These are phyloP conservation scores for Endogone sp. DNA, from an alignment of 192 early-diverging fungal genomes.

Conservation along the genomic window DNA sequence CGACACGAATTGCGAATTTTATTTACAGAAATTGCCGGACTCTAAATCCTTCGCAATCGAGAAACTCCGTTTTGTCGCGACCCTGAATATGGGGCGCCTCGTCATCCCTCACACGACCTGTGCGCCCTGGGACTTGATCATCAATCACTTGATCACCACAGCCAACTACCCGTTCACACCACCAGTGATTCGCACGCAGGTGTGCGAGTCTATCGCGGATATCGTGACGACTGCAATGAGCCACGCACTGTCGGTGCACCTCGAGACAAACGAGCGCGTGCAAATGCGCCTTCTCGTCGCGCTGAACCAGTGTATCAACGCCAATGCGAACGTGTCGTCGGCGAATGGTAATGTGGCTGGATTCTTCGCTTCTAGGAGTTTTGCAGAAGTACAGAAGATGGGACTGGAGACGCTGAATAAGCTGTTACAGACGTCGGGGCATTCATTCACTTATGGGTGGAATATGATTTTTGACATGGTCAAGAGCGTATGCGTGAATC, in stretches of 20 bases:
- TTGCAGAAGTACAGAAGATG: slow-evolving; percentile 71
- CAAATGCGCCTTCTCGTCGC: slow-evolving; percentile 61
- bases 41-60: slow-evolving; percentile 77
- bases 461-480: slow-evolving; percentile 88
- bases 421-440: slow-evolving; percentile 86
- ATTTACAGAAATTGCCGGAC: slow-evolving; percentile 54
- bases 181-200: slow-evolving; percentile 65
- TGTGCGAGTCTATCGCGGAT: slow-evolving; percentile 72
- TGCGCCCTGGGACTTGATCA: slow-evolving; percentile 59
- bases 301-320: slow-evolving; percentile 50
- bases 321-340: not conserved
- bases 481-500: slow-evolving; percentile 35
- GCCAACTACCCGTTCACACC: slow-evolving; percentile 57
- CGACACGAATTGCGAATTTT: too few species aligned
- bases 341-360: not conserved
- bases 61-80: slow-evolving; percentile 60
- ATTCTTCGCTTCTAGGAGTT: not conserved
- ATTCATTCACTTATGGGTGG: slow-evolving; percentile 83
- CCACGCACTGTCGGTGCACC: slow-evolving; percentile 51
- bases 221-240: slow-evolving; percentile 71
- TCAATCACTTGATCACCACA: slow-evolving; percentile 70
- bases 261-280: slow-evolving; percentile 60
- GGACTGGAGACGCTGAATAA: slow-evolving; percentile 88
- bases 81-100: slow-evolving; percentile 54
- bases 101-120: slow-evolving; percentile 34